Evolutionary conservation across 164 flowering plant species (phyloP), one percentile per base, ranked within the genome.

Genomic region (Sedum album): DNA sequence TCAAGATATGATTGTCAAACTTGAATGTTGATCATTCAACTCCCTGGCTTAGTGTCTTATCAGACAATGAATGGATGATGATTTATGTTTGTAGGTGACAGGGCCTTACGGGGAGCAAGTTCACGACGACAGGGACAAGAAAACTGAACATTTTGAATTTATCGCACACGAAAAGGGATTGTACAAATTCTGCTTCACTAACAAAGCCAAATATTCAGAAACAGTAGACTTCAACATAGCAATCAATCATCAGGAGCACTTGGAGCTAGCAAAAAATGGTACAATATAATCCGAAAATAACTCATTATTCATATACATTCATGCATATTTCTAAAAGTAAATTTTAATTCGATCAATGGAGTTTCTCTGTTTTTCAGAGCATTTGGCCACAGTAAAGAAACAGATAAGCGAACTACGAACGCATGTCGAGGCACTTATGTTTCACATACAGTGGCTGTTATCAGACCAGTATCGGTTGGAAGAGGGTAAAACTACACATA

Each of bases 101-200:
- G 30, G 60, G 23, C 60, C 60, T 21, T 5, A 53, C 23, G 60
- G 60, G 60, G 60, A 53, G 28, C 60, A 53, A 23, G 60, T 53
- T 26, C 60, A 53, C 28, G 60, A 53, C 60, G 60, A 53, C 30
- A 53, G 60, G 60, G 60, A 53, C 60, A 53, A 53, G 15, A 53
- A 53, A 10, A 23, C 28, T 4, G 60, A 53, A 53, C 60, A 53
- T 53, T 23, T 23, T 25, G 60, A 53, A 53, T 53, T 53, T 14
- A 28, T 53, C 1, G 28, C 28, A 1, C 8, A n/a, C 26, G 23
- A 23, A 7, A 23, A 21, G 23, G 60, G 30, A 53, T 20, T 53
- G 26, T 53, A 53, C 30, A 53, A 23, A 23, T 21, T 53, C 30
- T 53, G 60, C 60, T 21, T 53, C 60, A 53, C 60, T 8, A 23